Conservation (phyloP, 176 grass and related monocot genomes). For the Musa acuminata region DNA sequence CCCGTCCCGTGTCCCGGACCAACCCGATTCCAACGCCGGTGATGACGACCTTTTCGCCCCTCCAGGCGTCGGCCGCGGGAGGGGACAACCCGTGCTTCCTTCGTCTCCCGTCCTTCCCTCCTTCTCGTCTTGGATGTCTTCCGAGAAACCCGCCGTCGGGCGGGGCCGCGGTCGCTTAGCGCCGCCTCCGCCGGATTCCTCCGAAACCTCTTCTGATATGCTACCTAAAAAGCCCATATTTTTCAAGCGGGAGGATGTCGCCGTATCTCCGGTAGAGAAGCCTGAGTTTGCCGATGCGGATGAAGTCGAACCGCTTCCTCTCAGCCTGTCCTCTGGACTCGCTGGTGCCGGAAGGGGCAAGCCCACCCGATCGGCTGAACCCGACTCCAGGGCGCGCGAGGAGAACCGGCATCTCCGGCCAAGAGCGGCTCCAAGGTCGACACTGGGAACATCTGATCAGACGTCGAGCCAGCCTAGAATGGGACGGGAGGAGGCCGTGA, state of each 20-base stretch:
- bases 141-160: background rate
- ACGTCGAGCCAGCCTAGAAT: constrained; percentile 22
- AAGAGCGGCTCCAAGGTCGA: constrained; percentile 14
- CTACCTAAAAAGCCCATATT: constrained; percentile 21
- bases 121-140: constrained; percentile 25
- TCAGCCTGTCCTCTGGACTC: constrained; percentile 5
- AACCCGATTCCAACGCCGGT: constrained; percentile 5
- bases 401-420: constrained; percentile 51
- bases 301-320: background rate
- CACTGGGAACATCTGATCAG: background rate
- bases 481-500: constrained; percentile 43
- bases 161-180: constrained; percentile 4
- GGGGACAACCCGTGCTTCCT: constrained; percentile 1
- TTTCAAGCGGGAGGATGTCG: constrained; percentile 16
- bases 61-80: constrained; percentile 8
- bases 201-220: background rate
- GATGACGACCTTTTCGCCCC: background rate
- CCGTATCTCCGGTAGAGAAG: constrained; percentile 3
- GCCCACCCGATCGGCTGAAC: constrained; percentile 16
- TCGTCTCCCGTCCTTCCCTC: constrained; percentile 22
- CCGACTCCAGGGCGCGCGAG: constrained; percentile 25
- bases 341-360: constrained; percentile 56
- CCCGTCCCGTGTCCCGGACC: background rate
- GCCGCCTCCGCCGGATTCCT: background rate
- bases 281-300: constrained; percentile 2